Evolutionary conservation across 352 stramenopile species (phyloP).

Genomic region (Globisporangium polare): DNA sequence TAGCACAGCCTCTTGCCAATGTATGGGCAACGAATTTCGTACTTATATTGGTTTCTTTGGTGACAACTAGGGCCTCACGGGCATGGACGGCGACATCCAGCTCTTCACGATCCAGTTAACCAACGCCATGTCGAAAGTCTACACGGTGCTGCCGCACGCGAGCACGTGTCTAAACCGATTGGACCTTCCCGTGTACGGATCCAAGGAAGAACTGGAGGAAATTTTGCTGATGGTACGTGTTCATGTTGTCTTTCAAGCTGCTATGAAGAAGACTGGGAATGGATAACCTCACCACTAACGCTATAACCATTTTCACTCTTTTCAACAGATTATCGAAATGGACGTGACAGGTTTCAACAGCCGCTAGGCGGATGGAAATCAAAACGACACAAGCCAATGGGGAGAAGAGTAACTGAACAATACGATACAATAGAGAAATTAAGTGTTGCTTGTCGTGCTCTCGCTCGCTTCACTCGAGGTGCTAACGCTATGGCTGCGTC

Average conservation of each 20-base stretch:
- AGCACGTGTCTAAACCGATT: conserved; percentile 86
- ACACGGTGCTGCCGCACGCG: conserved; percentile 61
- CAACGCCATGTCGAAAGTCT: conserved; percentile 36
- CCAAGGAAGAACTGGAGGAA: conserved; percentile 90
- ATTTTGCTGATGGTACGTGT: conserved; percentile 88
- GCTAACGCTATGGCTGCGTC: conserved; percentile 2
- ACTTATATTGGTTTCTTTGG: too few species aligned
- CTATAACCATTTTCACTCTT: background rate
- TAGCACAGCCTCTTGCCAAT: too few species aligned
- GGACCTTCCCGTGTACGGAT: conserved; percentile 70
- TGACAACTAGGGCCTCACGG: conserved; percentile 75
- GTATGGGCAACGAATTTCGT: too few species aligned
- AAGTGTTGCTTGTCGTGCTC: conserved; percentile 12
- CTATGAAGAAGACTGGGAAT: background rate
- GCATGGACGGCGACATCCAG: conserved; percentile 68
- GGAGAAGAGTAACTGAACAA: background rate
- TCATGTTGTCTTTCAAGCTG: background rate
- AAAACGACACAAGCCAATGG: background rate
- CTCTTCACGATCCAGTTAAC: conserved; percentile 70
- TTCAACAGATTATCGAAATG: conserved; percentile 54
- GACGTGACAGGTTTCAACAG: conserved; percentile 78
- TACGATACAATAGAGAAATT: background rate
- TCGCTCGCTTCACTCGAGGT: conserved; percentile 18
- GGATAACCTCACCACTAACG: background rate
- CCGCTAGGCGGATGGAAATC: conserved; percentile 25